Evolutionary conservation across 1,284 basidiomycete species (phyloP).

Genomic region (Melampsora americana): DNA sequence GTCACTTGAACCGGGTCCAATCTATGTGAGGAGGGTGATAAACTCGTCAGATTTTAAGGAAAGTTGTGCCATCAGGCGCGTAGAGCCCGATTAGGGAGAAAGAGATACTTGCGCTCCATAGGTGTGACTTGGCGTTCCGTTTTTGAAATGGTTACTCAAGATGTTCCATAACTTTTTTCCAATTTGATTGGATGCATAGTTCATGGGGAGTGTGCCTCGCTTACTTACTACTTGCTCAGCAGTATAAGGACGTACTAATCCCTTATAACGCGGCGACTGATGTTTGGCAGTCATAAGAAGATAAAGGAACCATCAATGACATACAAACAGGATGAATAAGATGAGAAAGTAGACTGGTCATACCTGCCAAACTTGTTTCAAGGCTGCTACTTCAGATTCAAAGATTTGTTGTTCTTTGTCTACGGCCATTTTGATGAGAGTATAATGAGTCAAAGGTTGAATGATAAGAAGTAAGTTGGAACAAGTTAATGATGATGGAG

Average conservation of each 20-base stretch:
- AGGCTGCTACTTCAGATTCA: constrained; percentile 23
- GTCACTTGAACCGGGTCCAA: constrained; percentile 90
- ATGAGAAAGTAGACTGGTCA: not conserved
- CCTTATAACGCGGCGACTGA: constrained; percentile 65
- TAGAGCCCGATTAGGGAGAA: not conserved
- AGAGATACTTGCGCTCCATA: constrained; percentile 71
- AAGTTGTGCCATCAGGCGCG: not conserved
- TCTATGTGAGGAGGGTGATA: not conserved
- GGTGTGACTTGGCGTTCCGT: constrained; percentile 71
- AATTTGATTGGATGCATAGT: constrained; percentile 79
- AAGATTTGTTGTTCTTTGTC: constrained; percentile 34
- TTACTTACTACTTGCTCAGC: constrained; percentile 76
- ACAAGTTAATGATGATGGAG: no score
- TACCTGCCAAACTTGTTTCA: constrained; percentile 33
- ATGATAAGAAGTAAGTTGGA: no score
- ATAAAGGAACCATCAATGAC: not conserved
- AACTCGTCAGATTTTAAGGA: not conserved
- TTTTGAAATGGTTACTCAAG: constrained; percentile 58
- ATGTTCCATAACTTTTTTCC: constrained; percentile 81
- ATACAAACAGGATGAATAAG: not conserved
- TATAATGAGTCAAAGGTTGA: no score
- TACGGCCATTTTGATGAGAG: constrained; percentile 3
- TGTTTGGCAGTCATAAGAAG: not conserved
- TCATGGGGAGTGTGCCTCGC: constrained; percentile 76
- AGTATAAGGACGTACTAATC: constrained; percentile 72